Conservation (phyloP, 805 yeast genomes). For the Metschnikowia similis region DNA sequence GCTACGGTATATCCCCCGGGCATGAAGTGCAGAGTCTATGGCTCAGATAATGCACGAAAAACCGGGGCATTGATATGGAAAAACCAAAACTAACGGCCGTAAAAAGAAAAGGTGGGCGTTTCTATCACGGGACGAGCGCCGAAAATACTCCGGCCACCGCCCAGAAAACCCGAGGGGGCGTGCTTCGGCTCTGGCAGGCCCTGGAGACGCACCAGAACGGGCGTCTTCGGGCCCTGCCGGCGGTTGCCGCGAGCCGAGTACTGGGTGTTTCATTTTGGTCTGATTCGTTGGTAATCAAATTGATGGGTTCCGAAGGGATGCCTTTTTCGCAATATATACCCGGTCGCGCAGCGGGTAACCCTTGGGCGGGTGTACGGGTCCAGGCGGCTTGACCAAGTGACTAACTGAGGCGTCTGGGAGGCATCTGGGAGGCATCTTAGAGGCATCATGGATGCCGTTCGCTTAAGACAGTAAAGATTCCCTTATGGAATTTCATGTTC, state of each 20-base stretch:
- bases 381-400: no score
- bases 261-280: slow-evolving; percentile 32
- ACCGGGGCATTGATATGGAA: slow-evolving; percentile 42
- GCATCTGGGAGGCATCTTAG: no score
- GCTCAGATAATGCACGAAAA: slow-evolving; percentile 41
- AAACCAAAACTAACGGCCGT: slow-evolving; percentile 27
- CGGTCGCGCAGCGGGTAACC: slow-evolving; percentile 17
- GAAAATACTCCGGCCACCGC: slow-evolving; percentile 18
- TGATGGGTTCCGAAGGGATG: slow-evolving; percentile 8
- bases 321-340: slow-evolving; percentile 1
- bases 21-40: slow-evolving; percentile 45
- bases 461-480: no score
- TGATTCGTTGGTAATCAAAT: slow-evolving; percentile 28
- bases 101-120: slow-evolving; percentile 23
- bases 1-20: slow-evolving; percentile 38
- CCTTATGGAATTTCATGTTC: no score
- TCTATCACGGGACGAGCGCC: slow-evolving; percentile 8
- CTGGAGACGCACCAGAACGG: slow-evolving; percentile 22
- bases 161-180: slow-evolving; percentile 12
- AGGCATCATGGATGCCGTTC: no score
- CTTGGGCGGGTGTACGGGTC: neutral
- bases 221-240: slow-evolving; percentile 13
- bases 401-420: no score
- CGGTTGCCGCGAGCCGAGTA: slow-evolving; percentile 18
- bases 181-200: slow-evolving; percentile 18